These are phyloP conservation scores for Metrosideros polymorpha DNA, from an alignment of 441 rosid species.

Conservation along the genomic window DNA sequence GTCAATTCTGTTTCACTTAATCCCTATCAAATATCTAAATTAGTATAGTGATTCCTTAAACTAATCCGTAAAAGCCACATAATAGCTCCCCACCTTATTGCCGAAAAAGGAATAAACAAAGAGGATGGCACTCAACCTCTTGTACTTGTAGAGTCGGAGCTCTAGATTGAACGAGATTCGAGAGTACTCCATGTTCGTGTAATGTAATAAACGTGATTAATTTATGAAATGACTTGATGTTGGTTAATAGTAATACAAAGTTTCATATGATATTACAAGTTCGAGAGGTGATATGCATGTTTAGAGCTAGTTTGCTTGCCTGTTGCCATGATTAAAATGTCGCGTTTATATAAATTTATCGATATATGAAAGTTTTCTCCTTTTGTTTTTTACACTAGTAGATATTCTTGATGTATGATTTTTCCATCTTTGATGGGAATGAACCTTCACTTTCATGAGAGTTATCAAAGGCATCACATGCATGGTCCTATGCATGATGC, in stretches of 20 bases:
- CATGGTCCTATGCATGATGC: background rate
- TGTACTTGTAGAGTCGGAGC: background rate
- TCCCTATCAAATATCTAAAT: too few species aligned
- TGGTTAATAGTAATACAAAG: too few species aligned
- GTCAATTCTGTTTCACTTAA: too few species aligned
- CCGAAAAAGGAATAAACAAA: background rate
- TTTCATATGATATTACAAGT: background rate
- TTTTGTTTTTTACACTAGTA: background rate
- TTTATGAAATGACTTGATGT: too few species aligned
- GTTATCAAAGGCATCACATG: background rate
- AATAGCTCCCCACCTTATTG: too few species aligned
- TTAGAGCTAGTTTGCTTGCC: background rate
- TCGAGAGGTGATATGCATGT: background rate
- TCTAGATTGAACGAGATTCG: background rate
- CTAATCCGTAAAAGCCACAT: too few species aligned
- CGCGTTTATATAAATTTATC: background rate
- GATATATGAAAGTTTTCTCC: background rate
- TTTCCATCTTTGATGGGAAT: background rate
- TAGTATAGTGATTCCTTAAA: too few species aligned
- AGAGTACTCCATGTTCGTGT: background rate
- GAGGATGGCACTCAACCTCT: background rate
- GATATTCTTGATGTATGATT: background rate
- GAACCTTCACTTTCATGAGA: background rate
- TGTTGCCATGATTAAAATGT: background rate
- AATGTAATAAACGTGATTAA: background rate